Evolutionary conservation across 345 rosid species (phyloP), one percentile per base, ranked within the genome.

Genomic region (Nasturtium officinale): DNA sequence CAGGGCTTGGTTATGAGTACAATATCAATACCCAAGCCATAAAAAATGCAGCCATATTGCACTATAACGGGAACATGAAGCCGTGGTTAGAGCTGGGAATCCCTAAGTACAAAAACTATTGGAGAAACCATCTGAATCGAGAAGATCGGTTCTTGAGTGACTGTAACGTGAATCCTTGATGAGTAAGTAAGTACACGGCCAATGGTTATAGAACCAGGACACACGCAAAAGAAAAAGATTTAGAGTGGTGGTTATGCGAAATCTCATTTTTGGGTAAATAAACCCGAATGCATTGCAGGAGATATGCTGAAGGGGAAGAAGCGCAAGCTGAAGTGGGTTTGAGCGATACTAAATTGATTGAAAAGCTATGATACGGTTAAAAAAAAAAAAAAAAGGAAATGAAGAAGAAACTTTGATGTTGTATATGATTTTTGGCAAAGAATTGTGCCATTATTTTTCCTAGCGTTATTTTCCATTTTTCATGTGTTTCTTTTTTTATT

Each of bases 31-130:
- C 61, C 23, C 71, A 79, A 77, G 79, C 69, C 42, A 86, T 87
- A 61, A 85, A 79, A 71, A 78, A 79, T 47, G 97, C 92, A 37
- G 87, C 87, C 11, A 86, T 88, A 11, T 75, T 94, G 83, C 98
- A 94, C 80, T 94, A 86, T 26, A 94, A 94, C 69, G 98, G 98
- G 64, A 89, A 89, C 86, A 86, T 91, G 97, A 94, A 94, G 77
- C 97, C 97, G 45, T 94, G 98, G 98, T 92, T 91, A 67, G 99
- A 95, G 78, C 82, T 95, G 57, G 99, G 97, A 62, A 86, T 95
- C 73, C 87, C 87, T 35, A 83, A 83, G 72, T 95, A 89, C 77
- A 87, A 85, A 60, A 63, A 7, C 47, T 81, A 78, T 59, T 91
- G 99, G 99, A 83, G 80, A 68, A 95, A 82, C 78, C 80, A 85